Conservation (phyloP, 2,329 filamentous ascomycete genomes). For the Aspergillus fumigatus region DNA sequence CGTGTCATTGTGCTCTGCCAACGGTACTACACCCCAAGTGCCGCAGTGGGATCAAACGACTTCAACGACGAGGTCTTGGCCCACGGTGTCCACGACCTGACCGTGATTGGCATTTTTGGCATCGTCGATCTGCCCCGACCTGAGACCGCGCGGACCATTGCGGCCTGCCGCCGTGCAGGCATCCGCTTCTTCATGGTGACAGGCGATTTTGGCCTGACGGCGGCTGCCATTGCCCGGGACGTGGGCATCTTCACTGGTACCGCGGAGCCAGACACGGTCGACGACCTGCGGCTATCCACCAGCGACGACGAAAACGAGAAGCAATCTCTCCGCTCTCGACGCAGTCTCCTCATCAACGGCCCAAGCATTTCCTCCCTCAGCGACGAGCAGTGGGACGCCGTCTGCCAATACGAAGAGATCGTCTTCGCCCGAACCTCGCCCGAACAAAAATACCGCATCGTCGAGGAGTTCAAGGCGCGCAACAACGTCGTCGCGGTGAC, state of each 20-base stretch:
- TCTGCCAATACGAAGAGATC: slow-evolving; percentile 54
- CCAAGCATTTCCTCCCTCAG: slow-evolving; percentile 62
- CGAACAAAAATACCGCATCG: slow-evolving; percentile 42
- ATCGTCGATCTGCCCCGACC: slow-evolving; percentile 39
- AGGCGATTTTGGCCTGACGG: slow-evolving; percentile 40
- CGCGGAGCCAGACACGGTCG: slow-evolving; percentile 51
- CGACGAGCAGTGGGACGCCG: slow-evolving; percentile 63
- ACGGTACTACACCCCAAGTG: slow-evolving; percentile 48
- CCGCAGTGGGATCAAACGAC: slow-evolving; percentile 44
- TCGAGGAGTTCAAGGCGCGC: slow-evolving; percentile 36
- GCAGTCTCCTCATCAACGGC: slow-evolving; percentile 62
- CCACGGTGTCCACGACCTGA: slow-evolving; percentile 40
- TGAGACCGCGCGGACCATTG: slow-evolving; percentile 34
- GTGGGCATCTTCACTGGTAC: slow-evolving; percentile 42
- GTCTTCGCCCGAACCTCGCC: slow-evolving; percentile 42
- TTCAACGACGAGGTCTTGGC: slow-evolving; percentile 49
- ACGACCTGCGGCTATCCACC: slow-evolving; percentile 44
- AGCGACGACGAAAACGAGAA: slow-evolving; percentile 8
- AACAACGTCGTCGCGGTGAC: slow-evolving; percentile 41
- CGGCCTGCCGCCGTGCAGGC: slow-evolving; percentile 32
- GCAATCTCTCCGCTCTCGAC: slow-evolving; percentile 25
- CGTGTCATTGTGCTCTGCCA: slow-evolving; percentile 66
- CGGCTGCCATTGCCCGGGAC: slow-evolving; percentile 37
- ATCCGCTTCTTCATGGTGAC: slow-evolving; percentile 44
- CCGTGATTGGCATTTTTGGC: slow-evolving; percentile 50